These are phyloP conservation scores for Solanum clarkiae DNA, from an alignment of 257 asterid species.

Conservation along the genomic window DNA sequence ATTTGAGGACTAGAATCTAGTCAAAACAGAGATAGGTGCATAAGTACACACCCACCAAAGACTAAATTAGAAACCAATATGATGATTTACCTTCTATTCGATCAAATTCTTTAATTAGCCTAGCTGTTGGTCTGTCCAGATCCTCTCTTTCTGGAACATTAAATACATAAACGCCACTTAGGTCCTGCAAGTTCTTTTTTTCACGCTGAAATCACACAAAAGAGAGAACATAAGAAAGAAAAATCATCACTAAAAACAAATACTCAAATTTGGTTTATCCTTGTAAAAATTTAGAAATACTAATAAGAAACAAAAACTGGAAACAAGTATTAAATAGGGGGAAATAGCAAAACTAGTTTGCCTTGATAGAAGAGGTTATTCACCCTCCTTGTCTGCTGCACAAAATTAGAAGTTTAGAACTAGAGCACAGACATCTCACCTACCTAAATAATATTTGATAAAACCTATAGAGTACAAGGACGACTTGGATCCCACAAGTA, in stretches of 20 bases:
- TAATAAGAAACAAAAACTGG: not conserved
- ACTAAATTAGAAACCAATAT: not conserved
- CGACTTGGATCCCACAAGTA: not conserved
- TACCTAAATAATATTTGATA: not conserved
- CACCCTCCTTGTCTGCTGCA: not conserved
- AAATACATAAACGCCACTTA: slow-evolving; percentile 73
- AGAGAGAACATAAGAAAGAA: slow-evolving; percentile 7
- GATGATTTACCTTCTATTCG: slow-evolving; percentile 38
- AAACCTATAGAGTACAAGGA: not conserved
- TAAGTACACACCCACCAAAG: not conserved
- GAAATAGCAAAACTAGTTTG: not conserved
- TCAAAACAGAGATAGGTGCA: not conserved
- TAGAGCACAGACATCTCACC: not conserved
- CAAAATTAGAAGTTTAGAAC: not conserved
- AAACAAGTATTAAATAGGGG: not conserved
- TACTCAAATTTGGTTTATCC: not conserved
- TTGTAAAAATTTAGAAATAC: not conserved
- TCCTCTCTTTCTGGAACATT: slow-evolving; percentile 90
- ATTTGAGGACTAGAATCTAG: not conserved
- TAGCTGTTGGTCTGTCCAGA: slow-evolving; percentile 85
- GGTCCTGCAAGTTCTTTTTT: slow-evolving; percentile 85
- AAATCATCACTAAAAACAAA: not conserved
- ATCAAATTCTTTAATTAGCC: slow-evolving; percentile 88
- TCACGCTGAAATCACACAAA: slow-evolving; percentile 52
- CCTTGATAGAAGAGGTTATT: not conserved